Percentiles rank a stretch among this genome's conserved stretches.
Conservation (phyloP, 768 basidiomycete species). For the Cytidiella melzeri region DNA sequence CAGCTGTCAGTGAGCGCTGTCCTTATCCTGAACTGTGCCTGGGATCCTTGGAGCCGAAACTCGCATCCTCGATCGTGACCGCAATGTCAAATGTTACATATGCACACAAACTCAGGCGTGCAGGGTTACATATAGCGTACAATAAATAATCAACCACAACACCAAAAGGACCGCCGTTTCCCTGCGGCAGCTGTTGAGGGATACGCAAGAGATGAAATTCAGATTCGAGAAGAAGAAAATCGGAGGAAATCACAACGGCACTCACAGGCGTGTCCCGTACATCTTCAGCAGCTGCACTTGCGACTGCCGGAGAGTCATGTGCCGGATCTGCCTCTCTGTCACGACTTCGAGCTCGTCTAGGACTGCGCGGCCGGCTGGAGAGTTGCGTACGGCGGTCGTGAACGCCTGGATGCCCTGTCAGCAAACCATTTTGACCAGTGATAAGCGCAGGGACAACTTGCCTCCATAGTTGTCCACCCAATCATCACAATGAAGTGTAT, state of each 20-base stretch:
- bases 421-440: neutral
- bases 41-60: no score
- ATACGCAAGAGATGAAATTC: neutral
- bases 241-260: neutral
- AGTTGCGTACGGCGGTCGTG: constrained; percentile 8
- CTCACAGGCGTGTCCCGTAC: constrained; percentile 2
- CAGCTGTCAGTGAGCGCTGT: no score
- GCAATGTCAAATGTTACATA: no score
- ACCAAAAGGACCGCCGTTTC: no score
- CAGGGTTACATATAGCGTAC: no score
- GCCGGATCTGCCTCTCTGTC: constrained; percentile 4
- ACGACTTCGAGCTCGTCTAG: constrained; percentile 6
- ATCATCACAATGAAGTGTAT: constrained; percentile 9
- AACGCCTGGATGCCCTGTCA: constrained; percentile 5
- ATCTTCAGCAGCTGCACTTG: no score
- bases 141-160: no score
- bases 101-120: no score
- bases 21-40: no score
- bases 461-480: constrained; percentile 14
- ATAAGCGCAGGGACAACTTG: neutral
- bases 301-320: neutral
- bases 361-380: constrained; percentile 6
- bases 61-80: no score
- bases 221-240: neutral
- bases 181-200: neutral